Percentiles rank a stretch among this genome's conserved stretches.
Evolutionary conservation across 2,329 filamentous ascomycete species (phyloP).

Genomic region (Calonectria henricotiae): DNA sequence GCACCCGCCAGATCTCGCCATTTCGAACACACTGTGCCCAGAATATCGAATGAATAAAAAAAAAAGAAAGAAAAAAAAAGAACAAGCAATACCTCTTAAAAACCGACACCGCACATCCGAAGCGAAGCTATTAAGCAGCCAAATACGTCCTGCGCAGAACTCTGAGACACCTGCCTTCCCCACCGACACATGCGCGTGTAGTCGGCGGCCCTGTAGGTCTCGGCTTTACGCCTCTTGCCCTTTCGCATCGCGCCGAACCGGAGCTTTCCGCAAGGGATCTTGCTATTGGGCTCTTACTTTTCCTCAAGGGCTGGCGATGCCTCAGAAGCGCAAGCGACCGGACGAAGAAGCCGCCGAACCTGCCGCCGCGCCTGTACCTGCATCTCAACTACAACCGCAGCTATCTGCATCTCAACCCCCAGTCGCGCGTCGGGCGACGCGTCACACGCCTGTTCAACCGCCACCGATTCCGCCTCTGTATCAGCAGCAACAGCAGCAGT

Average conservation of each 20-base stretch:
- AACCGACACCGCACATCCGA: background rate
- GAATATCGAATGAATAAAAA: constrained; percentile 6
- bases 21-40: background rate
- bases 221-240: constrained; percentile 12
- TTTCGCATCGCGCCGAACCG: constrained; percentile 14
- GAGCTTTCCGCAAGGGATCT: constrained; percentile 9
- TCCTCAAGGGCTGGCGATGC: constrained; percentile 50
- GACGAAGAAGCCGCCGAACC: constrained; percentile 50
- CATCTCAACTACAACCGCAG: constrained; percentile 39
- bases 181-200: background rate
- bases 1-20: constrained; percentile 28
- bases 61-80: background rate
- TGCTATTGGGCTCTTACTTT: background rate
- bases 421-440: constrained; percentile 60
- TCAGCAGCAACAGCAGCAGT: constrained; percentile 26
- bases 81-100: too few relatives aligned
- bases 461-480: constrained; percentile 44
- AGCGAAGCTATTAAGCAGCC: background rate
- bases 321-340: constrained; percentile 59
- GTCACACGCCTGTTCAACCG: constrained; percentile 58
- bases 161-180: background rate
- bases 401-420: constrained; percentile 40
- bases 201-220: constrained; percentile 7
- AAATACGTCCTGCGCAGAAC: background rate
- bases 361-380: constrained; percentile 30